Evolutionary conservation across 306 rosid species (phyloP).

Genomic region (Vicia faba): DNA sequence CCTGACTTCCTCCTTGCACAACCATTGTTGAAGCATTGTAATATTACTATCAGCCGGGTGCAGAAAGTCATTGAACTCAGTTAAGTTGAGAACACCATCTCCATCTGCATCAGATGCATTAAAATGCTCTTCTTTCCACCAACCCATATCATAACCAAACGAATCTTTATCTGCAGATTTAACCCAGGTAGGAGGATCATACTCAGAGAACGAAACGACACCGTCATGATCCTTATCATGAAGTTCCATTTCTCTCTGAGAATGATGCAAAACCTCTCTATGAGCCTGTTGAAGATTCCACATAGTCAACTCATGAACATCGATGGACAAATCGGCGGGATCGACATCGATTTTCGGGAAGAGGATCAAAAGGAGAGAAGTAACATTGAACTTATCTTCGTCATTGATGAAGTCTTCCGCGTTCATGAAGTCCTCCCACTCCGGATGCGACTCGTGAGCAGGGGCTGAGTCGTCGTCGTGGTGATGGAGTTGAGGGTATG

Average conservation of each 20-base stretch:
- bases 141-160: slow-evolving; percentile 91
- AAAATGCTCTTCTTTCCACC: slow-evolving; percentile 96
- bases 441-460: slow-evolving; percentile 76
- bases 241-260: slow-evolving; percentile 79
- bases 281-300: slow-evolving; percentile 80
- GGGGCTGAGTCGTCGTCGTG: slow-evolving; percentile 59
- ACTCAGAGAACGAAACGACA: slow-evolving; percentile 79
- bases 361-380: slow-evolving; percentile 55
- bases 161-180: slow-evolving; percentile 69
- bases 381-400: slow-evolving; percentile 83
- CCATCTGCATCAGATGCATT: slow-evolving; percentile 89
- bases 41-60: slow-evolving; percentile 94
- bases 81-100: slow-evolving; percentile 75
- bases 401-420: slow-evolving; percentile 88
- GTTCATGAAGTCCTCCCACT: slow-evolving; percentile 88
- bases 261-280: slow-evolving; percentile 70
- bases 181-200: slow-evolving; percentile 87
- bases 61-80: slow-evolving; percentile 90
- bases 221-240: slow-evolving; percentile 86
- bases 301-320: slow-evolving; percentile 68
- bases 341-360: slow-evolving; percentile 80
- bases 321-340: slow-evolving; percentile 64
- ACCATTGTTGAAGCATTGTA: slow-evolving; percentile 76
- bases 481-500: slow-evolving; percentile 46
- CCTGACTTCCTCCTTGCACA: slow-evolving; percentile 97